phyloP scores from a whole-genome alignment of 148 eudicot genomes.

The Rhododendron ovatum region DNA sequence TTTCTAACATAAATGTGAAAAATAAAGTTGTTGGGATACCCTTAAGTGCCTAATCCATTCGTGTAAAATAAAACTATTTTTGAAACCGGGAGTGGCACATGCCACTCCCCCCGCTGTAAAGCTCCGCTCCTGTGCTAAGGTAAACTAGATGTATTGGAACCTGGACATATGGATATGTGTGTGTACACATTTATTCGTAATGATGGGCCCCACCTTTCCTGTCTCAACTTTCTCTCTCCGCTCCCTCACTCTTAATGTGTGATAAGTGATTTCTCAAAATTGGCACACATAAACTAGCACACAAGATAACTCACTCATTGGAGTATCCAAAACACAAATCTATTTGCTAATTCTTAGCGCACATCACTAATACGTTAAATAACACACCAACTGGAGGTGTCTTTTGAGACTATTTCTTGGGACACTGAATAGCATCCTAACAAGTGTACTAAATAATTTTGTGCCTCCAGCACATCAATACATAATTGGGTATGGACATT shows the following conservation, averaged over 20 bases:
- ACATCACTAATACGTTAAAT: neutral
- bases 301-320: neutral
- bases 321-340: neutral
- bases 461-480: neutral
- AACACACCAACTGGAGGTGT: neutral
- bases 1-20: neutral
- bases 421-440: neutral
- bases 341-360: neutral
- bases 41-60: neutral
- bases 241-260: neutral
- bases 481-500: neutral
- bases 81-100: neutral
- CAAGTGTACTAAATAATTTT: neutral
- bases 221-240: neutral
- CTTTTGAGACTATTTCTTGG: neutral
- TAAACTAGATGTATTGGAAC: neutral
- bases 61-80: neutral
- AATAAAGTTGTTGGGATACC: neutral
- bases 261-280: neutral
- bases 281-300: neutral
- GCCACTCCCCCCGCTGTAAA: neutral
- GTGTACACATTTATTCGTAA: neutral
- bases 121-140: neutral
- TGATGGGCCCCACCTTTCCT: neutral
- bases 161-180: neutral